Base-by-base conservation (phyloP, 805 yeast species). In the Teunomyces stri region DNA sequence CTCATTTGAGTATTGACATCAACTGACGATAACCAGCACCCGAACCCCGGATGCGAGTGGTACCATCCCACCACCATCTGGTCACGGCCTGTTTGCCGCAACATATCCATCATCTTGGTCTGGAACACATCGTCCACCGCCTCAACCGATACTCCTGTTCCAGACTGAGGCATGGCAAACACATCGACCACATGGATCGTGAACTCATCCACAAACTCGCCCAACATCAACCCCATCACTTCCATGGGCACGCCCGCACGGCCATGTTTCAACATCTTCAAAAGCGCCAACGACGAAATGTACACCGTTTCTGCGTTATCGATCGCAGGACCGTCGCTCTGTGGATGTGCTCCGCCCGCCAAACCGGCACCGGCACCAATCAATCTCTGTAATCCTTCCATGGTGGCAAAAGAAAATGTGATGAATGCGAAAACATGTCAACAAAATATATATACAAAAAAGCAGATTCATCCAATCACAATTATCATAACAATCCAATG, bases 11-110 rank as follows among this genome's bases (percentile, higher is more conserved):
- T 94, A 68, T 90, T 89, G 51, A 94, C 96, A 79, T 94, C 99
- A 25, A 94, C 98, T 25, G 91, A 84, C 10, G 98, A 91, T 57
- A 94, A 78, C 99, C 99, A 94, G 75, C 99, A 94, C 13, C 97
- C 97, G 64, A 90, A 92, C 0, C 97, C 96, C 0, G 99, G 99
- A 65, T 92, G 99, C 4, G 92, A 89, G 65, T 76, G 98, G 66
- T 94, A 94, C 99, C 99, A 94, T 29, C 99, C 99, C 43, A 94
- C 99, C 45, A 94, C 99, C 89, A 89, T 90, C 66, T 94, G 96
- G 69, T 91, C 97, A 68, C 99, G 80, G n/a, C 99, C 99, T 0
- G 99, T 94, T 68, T 94, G 99, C 70, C 87, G 84, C 62, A 94
- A 79, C 99, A 94, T 94, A 64, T 94, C 99, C 99, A 94, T 94